These are phyloP conservation scores for Micractinium conductrix DNA, from an alignment of 139 green algal genomes.

Conservation along the genomic window DNA sequence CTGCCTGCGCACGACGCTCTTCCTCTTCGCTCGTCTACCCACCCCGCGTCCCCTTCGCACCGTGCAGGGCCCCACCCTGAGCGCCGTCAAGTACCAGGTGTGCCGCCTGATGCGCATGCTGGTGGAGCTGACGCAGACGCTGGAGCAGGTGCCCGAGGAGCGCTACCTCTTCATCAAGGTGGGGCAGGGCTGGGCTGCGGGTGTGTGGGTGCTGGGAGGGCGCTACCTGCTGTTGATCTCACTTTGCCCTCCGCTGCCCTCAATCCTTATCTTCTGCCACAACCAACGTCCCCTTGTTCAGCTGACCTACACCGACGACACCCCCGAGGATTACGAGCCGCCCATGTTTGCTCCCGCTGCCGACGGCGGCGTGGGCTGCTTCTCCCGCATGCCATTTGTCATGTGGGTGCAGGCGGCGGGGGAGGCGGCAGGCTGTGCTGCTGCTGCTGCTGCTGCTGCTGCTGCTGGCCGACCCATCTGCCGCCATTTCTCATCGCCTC, in stretches of 20 bases:
- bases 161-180: slow-evolving; percentile 87
- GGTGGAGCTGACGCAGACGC: slow-evolving; percentile 73
- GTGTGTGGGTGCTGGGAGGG: no score
- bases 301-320: slow-evolving; percentile 78
- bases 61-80: slow-evolving; percentile 22
- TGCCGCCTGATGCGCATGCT: slow-evolving; percentile 80
- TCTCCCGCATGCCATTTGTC: slow-evolving; percentile 65
- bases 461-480: not conserved
- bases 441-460: not conserved
- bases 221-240: no score
- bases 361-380: slow-evolving; percentile 55
- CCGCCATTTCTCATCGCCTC: not conserved
- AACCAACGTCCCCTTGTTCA: no score
- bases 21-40: no score
- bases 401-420: slow-evolving; percentile 47
- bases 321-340: slow-evolving; percentile 75
- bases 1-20: no score
- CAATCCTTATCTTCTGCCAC: no score
- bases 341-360: slow-evolving; percentile 63
- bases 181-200: not conserved
- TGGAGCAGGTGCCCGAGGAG: slow-evolving; percentile 66
- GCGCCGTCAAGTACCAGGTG: slow-evolving; percentile 68
- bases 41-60: not conserved
- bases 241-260: no score
- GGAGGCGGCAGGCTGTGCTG: not conserved